Conservation (phyloP, 2,329 filamentous ascomycete genomes). For the Pseudopyricularia cyperi region DNA sequence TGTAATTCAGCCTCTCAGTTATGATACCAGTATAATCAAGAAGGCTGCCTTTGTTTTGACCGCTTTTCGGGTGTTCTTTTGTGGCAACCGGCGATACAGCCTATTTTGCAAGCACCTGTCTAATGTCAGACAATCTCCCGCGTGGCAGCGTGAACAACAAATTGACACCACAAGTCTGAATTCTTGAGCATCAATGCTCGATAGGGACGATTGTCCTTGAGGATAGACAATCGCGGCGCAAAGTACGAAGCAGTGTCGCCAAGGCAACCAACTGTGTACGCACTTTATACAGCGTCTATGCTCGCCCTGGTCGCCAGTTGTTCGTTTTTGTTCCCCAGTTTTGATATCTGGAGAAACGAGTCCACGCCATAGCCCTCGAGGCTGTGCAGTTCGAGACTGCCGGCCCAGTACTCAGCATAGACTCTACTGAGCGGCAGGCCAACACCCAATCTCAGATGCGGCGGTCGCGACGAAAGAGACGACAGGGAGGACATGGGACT, state of each 20-base stretch:
- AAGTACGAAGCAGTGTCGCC: background rate
- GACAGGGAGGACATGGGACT: constrained; percentile 50
- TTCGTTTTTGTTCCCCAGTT: constrained; percentile 96
- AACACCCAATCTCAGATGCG: constrained; percentile 80
- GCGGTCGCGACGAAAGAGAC: constrained; percentile 68
- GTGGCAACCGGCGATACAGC: background rate
- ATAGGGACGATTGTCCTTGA: no score
- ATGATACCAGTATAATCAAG: constrained; percentile 34
- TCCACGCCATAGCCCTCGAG: constrained; percentile 93
- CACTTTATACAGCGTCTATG: constrained; percentile 57
- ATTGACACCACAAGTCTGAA: no score
- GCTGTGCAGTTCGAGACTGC: constrained; percentile 79
- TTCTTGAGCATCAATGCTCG: no score
- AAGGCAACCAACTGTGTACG: background rate
- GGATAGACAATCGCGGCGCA: no score
- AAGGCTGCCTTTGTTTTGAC: constrained; percentile 12
- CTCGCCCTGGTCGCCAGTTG: constrained; percentile 67
- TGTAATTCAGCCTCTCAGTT: constrained; percentile 34
- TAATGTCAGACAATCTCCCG: background rate
- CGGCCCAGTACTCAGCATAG: constrained; percentile 97
- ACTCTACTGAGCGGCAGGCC: constrained; percentile 86
- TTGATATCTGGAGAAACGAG: constrained; percentile 90
- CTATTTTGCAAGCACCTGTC: background rate
- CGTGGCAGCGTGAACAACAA: no score
- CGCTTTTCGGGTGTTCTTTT: background rate